A percentile compares a stretch with the other conserved stretches of the same genome.
These are phyloP conservation scores for Knufia petricola DNA, from an alignment of 2,329 filamentous ascomycete species.

Conservation along the genomic window DNA sequence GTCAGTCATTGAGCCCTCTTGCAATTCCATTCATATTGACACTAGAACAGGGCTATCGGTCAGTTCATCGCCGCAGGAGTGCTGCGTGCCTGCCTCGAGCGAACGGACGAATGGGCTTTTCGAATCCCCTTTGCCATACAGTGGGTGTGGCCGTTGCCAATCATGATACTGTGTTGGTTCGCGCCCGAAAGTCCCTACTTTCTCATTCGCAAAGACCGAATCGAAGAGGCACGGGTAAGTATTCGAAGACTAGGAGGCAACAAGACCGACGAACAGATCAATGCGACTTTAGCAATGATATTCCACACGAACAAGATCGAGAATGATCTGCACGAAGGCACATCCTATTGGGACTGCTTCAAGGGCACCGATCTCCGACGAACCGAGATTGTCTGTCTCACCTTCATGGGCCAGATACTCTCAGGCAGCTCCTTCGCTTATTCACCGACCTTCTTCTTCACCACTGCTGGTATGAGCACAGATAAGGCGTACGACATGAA, in stretches of 20 bases:
- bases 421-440: slow-evolving; percentile 54
- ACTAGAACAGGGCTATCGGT: slow-evolving; percentile 38
- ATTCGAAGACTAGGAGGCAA: slow-evolving; percentile 33
- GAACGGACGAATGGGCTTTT: slow-evolving; percentile 42
- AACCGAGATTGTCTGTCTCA: slow-evolving; percentile 61
- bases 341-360: slow-evolving; percentile 75
- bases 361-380: slow-evolving; percentile 67
- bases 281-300: slow-evolving; percentile 88
- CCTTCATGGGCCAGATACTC: slow-evolving; percentile 55
- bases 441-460: slow-evolving; percentile 51
- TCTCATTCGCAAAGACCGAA: slow-evolving; percentile 38
- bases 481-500: slow-evolving; percentile 30
- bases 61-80: slow-evolving; percentile 44
- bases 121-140: slow-evolving; percentile 44
- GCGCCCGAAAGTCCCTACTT: slow-evolving; percentile 45
- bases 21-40: too few species aligned
- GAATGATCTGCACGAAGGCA: slow-evolving; percentile 60
- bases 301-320: slow-evolving; percentile 77
- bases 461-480: slow-evolving; percentile 28
- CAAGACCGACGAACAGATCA: slow-evolving; percentile 65
- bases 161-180: slow-evolving; percentile 38
- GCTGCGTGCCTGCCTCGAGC: slow-evolving; percentile 38
- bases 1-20: not conserved
- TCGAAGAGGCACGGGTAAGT: slow-evolving; percentile 39
- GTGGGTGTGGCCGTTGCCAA: slow-evolving; percentile 44